Evolutionary conservation across 1,284 basidiomycete genomes (phyloP).

Genomic region (Wolfiporia cocos): DNA sequence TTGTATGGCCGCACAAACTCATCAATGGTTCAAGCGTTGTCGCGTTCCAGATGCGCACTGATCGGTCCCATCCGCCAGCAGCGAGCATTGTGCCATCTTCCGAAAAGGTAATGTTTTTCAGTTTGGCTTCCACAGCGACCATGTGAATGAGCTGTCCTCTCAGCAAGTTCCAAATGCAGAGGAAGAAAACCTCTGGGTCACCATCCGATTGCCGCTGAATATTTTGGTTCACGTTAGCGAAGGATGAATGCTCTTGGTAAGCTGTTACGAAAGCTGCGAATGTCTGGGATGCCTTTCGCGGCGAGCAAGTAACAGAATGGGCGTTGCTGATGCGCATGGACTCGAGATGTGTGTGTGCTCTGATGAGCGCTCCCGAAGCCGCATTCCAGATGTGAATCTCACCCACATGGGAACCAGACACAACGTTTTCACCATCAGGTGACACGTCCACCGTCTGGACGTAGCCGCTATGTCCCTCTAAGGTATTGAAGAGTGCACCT

Average conservation of each 20-base stretch:
- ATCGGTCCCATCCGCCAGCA: too few species aligned
- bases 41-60: too few species aligned
- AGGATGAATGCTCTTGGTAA: not conserved
- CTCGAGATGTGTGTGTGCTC: too few species aligned
- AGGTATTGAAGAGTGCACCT: not conserved
- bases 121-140: too few species aligned
- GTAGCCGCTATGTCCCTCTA: not conserved
- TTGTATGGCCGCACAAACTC: not conserved
- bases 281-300: not conserved
- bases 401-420: not conserved
- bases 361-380: not conserved
- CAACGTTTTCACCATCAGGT: not conserved
- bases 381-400: not conserved
- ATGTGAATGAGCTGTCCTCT: too few species aligned
- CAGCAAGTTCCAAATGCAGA: too few species aligned
- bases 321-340: not conserved
- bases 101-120: too few species aligned
- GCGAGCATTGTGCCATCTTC: too few species aligned
- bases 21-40: too few species aligned
- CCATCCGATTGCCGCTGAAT: not conserved
- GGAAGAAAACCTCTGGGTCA: not conserved
- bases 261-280: not conserved
- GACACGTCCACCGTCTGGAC: not conserved
- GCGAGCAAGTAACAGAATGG: too few species aligned
- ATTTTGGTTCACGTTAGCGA: not conserved